A percentile compares a stretch with the other conserved stretches of the same genome.
phyloP scores from a whole-genome alignment of 208 protist species.

The Phytomonas serpens region DNA sequence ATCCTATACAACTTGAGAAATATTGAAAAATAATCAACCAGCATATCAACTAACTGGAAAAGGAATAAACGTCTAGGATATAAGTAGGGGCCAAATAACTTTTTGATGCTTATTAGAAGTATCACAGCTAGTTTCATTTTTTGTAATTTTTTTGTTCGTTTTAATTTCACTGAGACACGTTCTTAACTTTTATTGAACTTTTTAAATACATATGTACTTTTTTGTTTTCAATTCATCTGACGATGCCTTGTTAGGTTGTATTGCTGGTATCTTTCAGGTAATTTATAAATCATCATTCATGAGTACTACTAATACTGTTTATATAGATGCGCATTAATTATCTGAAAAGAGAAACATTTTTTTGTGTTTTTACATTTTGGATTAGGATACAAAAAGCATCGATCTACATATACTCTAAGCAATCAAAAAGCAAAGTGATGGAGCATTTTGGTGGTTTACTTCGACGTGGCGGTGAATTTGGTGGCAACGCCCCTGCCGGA shows the following conservation, averaged over 20 bases:
- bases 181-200: slow-evolving; percentile 2
- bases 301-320: background rate
- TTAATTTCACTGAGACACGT: slow-evolving; percentile 5
- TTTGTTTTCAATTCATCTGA: background rate
- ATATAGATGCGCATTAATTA: background rate
- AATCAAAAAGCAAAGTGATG: background rate
- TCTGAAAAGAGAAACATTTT: background rate
- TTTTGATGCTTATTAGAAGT: background rate
- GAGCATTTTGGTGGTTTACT: slow-evolving; percentile 7
- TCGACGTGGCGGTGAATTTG: slow-evolving; percentile 16
- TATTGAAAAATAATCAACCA: background rate
- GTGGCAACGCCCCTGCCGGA: slow-evolving; percentile 23
- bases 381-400: background rate
- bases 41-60: background rate
- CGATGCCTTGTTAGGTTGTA: background rate
- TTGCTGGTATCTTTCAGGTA: background rate
- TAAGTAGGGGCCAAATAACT: background rate
- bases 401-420: slow-evolving; percentile 5
- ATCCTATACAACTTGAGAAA: no score
- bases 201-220: background rate
- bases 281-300: background rate
- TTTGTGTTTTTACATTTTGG: background rate
- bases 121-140: background rate
- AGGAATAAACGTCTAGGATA: background rate
- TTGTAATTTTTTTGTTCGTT: slow-evolving; percentile 6